Base-by-base conservation (phyloP, 352 stramenopile genomes). In the Pythium sp. region DNA sequence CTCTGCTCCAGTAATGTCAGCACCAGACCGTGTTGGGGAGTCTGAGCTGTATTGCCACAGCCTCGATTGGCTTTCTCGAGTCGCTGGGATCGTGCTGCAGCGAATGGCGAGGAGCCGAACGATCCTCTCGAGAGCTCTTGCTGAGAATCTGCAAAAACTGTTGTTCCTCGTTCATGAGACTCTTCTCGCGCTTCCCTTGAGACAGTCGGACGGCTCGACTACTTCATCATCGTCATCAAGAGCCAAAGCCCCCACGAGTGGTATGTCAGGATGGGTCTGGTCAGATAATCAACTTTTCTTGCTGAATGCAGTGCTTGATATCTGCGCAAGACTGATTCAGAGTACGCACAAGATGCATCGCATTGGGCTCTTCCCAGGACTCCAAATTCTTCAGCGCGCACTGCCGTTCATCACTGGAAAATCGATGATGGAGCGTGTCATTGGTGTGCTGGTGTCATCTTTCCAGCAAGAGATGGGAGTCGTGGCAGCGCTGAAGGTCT, bases 281-380 rank as follows among this genome's bases (percentile, higher is more conserved):
- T 91, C 82, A 3, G 78, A 90, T 24, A 74, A 82, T 0, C 87
- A 94, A 60, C 51, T 89, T 24, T 89, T 90, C 36, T 68, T 96
- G 6, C 63, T 95, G 18, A 89, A 89, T 34, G 74, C 84, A 0
- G 82, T 94, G 22, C 53, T 94, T 14, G 87, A 94, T 61, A 82
- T 96, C 18, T 89, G 78, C n/a, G 71, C 75, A 28, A 80, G 86
- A 38, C 71, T 96, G 38, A 73, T 94, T 0, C 79, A 92, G 26
- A 94, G 86, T 43, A 92, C 85, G 11, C 85, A 94, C 59, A 91
- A 93, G 51, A 71, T 82, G 59, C 86, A 96, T 61, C 85, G 88
- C 4, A 72, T 87, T 18, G 88, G 86, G 0, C 62, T 96, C 0
- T 72, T 81, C 15, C 88, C 88, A 24, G 87, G 84, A 5, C 70